Evolutionary conservation across 2,329 filamentous ascomycete species (phyloP).

Genomic region (Cercospora sesami): DNA sequence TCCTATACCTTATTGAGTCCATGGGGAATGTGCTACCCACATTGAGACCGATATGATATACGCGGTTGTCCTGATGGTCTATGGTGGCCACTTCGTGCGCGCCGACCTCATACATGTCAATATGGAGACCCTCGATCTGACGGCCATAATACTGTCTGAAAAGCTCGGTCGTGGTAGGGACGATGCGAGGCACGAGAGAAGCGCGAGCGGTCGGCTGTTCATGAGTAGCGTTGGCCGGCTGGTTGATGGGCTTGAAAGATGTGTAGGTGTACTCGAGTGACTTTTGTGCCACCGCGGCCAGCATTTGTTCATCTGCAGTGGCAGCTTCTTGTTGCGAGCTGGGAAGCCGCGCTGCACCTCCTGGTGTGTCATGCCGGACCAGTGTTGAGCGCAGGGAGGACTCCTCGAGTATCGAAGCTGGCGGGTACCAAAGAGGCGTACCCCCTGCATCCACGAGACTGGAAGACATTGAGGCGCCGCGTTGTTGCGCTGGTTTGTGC

Average conservation of each 20-base stretch:
- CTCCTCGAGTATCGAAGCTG: constrained; percentile 8
- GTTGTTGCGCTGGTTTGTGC: not conserved
- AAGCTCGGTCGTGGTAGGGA: constrained; percentile 14
- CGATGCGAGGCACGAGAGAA: not conserved
- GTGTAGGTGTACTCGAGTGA: not conserved
- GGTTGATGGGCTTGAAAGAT: constrained; percentile 11
- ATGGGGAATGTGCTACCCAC: not conserved
- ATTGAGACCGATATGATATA: constrained; percentile 25
- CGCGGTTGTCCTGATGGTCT: constrained; percentile 20
- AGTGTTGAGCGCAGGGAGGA: constrained; percentile 17
- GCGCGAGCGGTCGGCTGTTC: not conserved
- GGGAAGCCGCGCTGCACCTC: not conserved
- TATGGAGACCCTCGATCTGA: constrained; percentile 12
- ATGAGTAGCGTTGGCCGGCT: not conserved
- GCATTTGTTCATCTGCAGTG: not conserved
- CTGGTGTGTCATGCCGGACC: not conserved
- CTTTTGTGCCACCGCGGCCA: not conserved
- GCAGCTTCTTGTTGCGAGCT: not conserved
- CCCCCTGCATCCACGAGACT: constrained; percentile 10
- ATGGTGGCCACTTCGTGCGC: constrained; percentile 11
- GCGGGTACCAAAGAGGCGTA: constrained; percentile 13
- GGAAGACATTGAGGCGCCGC: not conserved
- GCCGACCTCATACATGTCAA: constrained; percentile 20
- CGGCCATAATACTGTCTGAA: constrained; percentile 13
- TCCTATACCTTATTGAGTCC: not conserved